Percentiles rank a stretch among this genome's conserved stretches.
phyloP scores from a whole-genome alignment of 352 stramenopile genomes.

The Phytophthora nicotianae region DNA sequence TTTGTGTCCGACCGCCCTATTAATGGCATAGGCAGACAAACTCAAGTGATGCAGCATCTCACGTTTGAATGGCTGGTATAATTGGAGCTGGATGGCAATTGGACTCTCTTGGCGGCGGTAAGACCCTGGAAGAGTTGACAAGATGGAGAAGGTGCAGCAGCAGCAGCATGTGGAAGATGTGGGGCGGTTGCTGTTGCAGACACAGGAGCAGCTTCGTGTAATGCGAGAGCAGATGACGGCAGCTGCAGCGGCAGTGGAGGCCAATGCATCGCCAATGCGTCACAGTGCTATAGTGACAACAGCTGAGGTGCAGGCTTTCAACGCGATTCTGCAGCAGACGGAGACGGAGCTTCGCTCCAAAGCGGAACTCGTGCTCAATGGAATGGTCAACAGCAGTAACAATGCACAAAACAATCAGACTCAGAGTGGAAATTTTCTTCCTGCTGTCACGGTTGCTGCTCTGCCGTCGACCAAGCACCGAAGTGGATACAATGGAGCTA shows the following conservation, averaged over 20 bases:
- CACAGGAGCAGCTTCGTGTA: slow-evolving; percentile 76
- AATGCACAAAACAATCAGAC: slow-evolving; percentile 26
- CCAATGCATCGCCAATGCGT: slow-evolving; percentile 38
- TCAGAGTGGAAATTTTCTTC: slow-evolving; percentile 30
- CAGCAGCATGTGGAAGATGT: slow-evolving; percentile 87
- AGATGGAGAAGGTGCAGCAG: slow-evolving; percentile 81
- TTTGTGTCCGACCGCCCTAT: slow-evolving; percentile 22
- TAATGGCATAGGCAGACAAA: slow-evolving; percentile 17
- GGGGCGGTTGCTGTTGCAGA: slow-evolving; percentile 79
- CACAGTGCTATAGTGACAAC: slow-evolving; percentile 32
- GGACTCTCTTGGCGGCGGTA: slow-evolving; percentile 6
- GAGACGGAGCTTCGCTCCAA: slow-evolving; percentile 79
- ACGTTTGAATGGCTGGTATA: slow-evolving; percentile 18
- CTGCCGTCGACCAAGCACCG: slow-evolving; percentile 18
- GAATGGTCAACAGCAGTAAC: slow-evolving; percentile 60
- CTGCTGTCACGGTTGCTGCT: slow-evolving; percentile 20
- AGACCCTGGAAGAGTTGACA: background rate
- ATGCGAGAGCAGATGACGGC: slow-evolving; percentile 75
- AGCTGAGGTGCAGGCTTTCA: slow-evolving; percentile 52
- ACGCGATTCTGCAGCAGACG: slow-evolving; percentile 74
- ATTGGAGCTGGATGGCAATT: slow-evolving; percentile 18
- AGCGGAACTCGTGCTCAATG: slow-evolving; percentile 78
- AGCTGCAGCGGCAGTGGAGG: slow-evolving; percentile 36
- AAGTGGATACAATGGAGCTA: slow-evolving; percentile 9
- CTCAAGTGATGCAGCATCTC: slow-evolving; percentile 17